phyloP scores from a whole-genome alignment of 2,329 filamentous ascomycete genomes.

The Sporothrix brasiliensis region DNA sequence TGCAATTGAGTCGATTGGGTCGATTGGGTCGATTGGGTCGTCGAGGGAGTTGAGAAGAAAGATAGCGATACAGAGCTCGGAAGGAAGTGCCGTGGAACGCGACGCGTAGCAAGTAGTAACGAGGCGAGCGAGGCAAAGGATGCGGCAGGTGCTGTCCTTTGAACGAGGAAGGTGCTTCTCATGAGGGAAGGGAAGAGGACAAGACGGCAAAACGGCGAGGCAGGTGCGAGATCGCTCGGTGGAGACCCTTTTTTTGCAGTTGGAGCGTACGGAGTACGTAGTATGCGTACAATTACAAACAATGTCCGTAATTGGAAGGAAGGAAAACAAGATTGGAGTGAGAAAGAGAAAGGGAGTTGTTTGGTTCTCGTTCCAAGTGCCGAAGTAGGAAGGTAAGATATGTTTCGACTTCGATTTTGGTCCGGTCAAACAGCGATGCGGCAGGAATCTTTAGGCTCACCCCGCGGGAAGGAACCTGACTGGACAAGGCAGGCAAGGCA shows the following conservation, averaged over 20 bases:
- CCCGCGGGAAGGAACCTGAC: constrained; percentile 21
- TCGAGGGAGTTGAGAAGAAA: not conserved
- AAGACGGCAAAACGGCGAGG: constrained; percentile 16
- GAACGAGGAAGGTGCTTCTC: constrained; percentile 28
- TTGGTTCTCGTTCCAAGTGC: constrained; percentile 24
- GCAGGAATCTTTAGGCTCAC: constrained; percentile 6
- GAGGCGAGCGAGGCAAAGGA: constrained; percentile 23
- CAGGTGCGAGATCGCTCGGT: constrained; percentile 16
- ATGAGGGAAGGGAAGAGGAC: constrained; percentile 16
- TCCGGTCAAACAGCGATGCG: not conserved
- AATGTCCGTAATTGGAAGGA: constrained; percentile 25
- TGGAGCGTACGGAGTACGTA: not conserved
- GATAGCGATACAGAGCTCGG: constrained; percentile 9
- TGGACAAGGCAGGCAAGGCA: not conserved
- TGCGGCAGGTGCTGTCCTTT: constrained; percentile 31
- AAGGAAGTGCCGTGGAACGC: constrained; percentile 19
- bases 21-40: not conserved
- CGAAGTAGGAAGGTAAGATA: constrained; percentile 33
- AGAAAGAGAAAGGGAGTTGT: not conserved
- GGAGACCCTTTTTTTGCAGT: not conserved
- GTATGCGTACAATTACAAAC: not conserved
- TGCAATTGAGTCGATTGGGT: not conserved
- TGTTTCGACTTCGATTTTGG: constrained; percentile 20
- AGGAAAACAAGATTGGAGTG: constrained; percentile 19
- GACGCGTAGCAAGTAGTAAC: not conserved